These are phyloP conservation scores for Claviceps sp. DNA, from an alignment of 2,329 filamentous ascomycete genomes.

Conservation along the genomic window DNA sequence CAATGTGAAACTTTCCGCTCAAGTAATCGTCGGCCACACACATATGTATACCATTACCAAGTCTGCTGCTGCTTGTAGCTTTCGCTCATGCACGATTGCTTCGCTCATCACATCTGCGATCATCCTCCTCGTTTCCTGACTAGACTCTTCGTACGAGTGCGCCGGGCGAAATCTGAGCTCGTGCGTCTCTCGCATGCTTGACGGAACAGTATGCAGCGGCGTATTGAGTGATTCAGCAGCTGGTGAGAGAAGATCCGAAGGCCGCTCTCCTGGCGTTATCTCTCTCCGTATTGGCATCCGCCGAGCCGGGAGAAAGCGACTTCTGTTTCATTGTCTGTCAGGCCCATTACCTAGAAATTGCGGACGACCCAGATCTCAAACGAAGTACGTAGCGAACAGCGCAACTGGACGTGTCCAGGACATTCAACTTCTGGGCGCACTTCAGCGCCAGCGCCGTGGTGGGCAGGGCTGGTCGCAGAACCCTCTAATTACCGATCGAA, in stretches of 20 bases:
- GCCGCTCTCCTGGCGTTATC: too few relatives aligned
- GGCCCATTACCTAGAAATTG: too few relatives aligned
- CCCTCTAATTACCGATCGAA: not conserved
- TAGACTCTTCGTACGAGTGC: constrained; percentile 8
- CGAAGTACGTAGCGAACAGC: not conserved
- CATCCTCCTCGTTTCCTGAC: not conserved
- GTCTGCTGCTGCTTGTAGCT: not conserved
- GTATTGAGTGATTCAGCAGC: not conserved
- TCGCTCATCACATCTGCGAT: constrained; percentile 2
- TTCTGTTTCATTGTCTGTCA: too few relatives aligned
- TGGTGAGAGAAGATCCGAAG: too few relatives aligned
- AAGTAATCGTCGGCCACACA: not conserved
- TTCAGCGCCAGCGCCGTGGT: not conserved
- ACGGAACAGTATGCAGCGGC: constrained; percentile 6
- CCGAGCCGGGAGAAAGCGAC: too few relatives aligned
- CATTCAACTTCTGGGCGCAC: not conserved
- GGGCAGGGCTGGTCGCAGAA: not conserved
- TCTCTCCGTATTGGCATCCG: too few relatives aligned
- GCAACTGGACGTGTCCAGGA: not conserved
- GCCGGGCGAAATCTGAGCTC: constrained; percentile 6
- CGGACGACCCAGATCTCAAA: too few relatives aligned
- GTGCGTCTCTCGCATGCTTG: constrained; percentile 4
- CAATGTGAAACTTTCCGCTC: not conserved
- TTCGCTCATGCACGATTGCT: constrained; percentile 3
- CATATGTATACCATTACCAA: not conserved